Percentiles rank a stretch among this genome's conserved stretches.
Conservation (phyloP, 495 filamentous ascomycete genomes). For the Articulospora tetracladia region DNA sequence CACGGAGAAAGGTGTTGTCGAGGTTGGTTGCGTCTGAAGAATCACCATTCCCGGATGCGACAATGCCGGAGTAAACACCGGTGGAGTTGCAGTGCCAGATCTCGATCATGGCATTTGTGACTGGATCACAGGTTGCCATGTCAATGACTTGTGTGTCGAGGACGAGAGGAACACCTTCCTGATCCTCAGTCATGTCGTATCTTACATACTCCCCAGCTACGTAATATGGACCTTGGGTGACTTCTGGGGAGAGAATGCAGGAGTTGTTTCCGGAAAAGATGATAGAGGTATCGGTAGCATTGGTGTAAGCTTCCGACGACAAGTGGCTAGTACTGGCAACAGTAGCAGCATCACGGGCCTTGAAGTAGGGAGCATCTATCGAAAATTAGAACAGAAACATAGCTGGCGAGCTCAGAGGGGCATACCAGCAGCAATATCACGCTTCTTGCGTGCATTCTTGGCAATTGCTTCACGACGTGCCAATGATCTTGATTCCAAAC, state of each 20-base stretch:
- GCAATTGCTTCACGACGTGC: slow-evolving; percentile 32
- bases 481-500: slow-evolving; percentile 32
- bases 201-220: slow-evolving; percentile 50
- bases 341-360: slow-evolving; percentile 28
- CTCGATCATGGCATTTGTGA: slow-evolving; percentile 49
- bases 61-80: slow-evolving; percentile 56
- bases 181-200: slow-evolving; percentile 40
- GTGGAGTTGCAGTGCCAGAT: slow-evolving; percentile 43
- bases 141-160: slow-evolving; percentile 55
- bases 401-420: neutral
- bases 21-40: slow-evolving; percentile 33
- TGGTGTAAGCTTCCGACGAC: slow-evolving; percentile 29
- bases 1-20: slow-evolving; percentile 38
- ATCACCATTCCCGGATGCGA: slow-evolving; percentile 43
- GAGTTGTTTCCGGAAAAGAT: slow-evolving; percentile 45
- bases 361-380: slow-evolving; percentile 26
- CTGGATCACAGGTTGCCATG: slow-evolving; percentile 50
- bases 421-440: slow-evolving; percentile 19
- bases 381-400: neutral
- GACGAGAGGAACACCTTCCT: slow-evolving; percentile 47
- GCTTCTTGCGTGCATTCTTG: slow-evolving; percentile 30
- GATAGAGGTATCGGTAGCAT: slow-evolving; percentile 18
- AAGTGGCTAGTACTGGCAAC: slow-evolving; percentile 28
- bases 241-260: slow-evolving; percentile 44
- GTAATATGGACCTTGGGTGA: slow-evolving; percentile 49